Conservation (phyloP, 768 basidiomycete genomes). For the Podaxis sp. region DNA sequence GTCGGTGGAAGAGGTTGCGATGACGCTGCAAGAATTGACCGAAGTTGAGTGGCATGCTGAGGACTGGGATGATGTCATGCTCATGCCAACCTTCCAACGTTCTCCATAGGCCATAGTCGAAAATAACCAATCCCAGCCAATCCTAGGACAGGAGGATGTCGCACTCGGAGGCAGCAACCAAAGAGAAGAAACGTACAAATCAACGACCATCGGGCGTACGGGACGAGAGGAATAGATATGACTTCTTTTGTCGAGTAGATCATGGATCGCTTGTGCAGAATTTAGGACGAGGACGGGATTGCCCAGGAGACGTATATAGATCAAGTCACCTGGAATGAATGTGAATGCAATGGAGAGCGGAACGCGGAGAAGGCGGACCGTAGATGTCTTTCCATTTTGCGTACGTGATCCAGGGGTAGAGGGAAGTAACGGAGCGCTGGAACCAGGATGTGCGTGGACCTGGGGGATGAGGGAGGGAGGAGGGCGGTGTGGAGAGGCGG, state of each 20-base stretch:
- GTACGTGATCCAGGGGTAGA: slow-evolving; percentile 46
- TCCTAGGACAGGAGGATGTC: slow-evolving; percentile 27
- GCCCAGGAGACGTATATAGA: slow-evolving; percentile 23
- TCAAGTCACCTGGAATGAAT: slow-evolving; percentile 14
- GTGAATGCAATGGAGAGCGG: not conserved
- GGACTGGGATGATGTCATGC: slow-evolving; percentile 1
- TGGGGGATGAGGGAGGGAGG: slow-evolving; percentile 35
- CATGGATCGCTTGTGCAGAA: slow-evolving; percentile 37
- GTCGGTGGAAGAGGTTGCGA: slow-evolving; percentile 36
- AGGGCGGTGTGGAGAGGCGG: not conserved
- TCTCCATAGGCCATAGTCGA: slow-evolving; percentile 29
- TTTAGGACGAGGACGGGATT: slow-evolving; percentile 49
- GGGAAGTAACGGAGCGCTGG: slow-evolving; percentile 27
- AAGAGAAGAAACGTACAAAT: slow-evolving; percentile 33
- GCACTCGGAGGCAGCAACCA: not conserved
- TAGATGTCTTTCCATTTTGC: slow-evolving; percentile 43
- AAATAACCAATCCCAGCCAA: slow-evolving; percentile 50
- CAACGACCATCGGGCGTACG: slow-evolving; percentile 39
- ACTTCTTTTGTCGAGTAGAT: slow-evolving; percentile 47
- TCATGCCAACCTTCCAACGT: slow-evolving; percentile 22
- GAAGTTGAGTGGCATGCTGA: not conserved
- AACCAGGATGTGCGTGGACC: slow-evolving; percentile 28
- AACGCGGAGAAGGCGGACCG: slow-evolving; percentile 26
- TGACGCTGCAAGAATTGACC: slow-evolving; percentile 34
- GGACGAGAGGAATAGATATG: slow-evolving; percentile 46